Evolutionary conservation across 768 basidiomycete genomes (phyloP), one percentile per base, ranked within the genome.

Genomic region (Roridomyces roridus): DNA sequence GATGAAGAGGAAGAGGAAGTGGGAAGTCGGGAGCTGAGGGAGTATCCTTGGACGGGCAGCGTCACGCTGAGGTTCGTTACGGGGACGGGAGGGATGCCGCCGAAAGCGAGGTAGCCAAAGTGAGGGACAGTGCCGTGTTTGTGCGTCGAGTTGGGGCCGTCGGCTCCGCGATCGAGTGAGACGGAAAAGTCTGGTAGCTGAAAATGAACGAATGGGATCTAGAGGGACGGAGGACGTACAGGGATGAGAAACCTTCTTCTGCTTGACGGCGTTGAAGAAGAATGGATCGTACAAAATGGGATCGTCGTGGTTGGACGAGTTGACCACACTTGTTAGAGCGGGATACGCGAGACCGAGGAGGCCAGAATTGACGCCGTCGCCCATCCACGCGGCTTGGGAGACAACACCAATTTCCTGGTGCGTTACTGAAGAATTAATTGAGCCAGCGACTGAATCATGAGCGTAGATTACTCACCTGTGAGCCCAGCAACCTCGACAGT

Each of bases 121-220:
- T 63, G 56, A 6, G 62, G 49, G 44, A 60, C 65, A 9, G 18
- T 35, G 5, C n/a, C 9, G 2, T 49, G 40, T 12, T 46, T 50
- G 11, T 57, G 55, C 43, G 31, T 34, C 15, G 31, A 10, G 7
- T 50, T 37, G 3, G 31, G 50, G 15, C 28, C 44, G 23, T 49
- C 29, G 2, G 62, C n/a, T n/a, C n/a, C 65, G 5, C 66, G 59
- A 46, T 67, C 55, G 6, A 67, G 35, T 0, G 65, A 59, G 11
- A 67, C 46, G 8, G 66, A 67, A 29, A 67, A 66, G 35, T 59
- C 66, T 67, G 26, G 9, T n/a, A n/a, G n/a, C n/a, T n/a, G n/a
- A 11, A 17, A 17, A 3, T 25, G 9, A 34, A 17, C 20, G 10
- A 11, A 34, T 12, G 15, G 31, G 4, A 14, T 10, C 12, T 7